Conservation (phyloP, 208 protist species). For the Phytomonas francai region DNA sequence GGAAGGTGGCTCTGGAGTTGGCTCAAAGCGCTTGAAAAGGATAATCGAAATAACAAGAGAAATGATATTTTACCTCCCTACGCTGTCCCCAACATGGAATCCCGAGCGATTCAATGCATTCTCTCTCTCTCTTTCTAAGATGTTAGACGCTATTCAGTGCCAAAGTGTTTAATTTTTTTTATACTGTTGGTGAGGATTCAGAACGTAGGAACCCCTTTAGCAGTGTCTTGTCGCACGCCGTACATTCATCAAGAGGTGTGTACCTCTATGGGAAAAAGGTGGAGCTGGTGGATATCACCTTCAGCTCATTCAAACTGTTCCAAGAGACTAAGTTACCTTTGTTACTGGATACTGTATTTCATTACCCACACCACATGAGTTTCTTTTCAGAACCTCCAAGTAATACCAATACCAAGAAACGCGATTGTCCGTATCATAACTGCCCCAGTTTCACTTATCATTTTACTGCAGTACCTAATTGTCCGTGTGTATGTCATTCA, state of each 20-base stretch:
- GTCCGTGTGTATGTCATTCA: neutral
- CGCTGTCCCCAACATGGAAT: neutral
- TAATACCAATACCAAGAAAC: neutral
- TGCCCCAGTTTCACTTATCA: neutral
- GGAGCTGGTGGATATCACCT: neutral
- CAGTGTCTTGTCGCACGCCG: neutral
- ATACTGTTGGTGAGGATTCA: neutral
- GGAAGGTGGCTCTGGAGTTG: slow-evolving; percentile 16
- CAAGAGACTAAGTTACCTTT: neutral
- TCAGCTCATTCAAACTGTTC: neutral
- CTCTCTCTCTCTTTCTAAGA: neutral
- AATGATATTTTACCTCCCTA: neutral
- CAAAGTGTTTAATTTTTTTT: neutral
- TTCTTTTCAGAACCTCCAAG: neutral
- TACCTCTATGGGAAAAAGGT: neutral
- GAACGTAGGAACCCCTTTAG: neutral
- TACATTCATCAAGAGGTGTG: neutral
- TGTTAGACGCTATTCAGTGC: neutral
- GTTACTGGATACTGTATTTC: neutral
- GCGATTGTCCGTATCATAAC: neutral
- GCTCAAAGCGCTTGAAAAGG: neutral
- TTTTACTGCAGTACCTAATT: neutral
- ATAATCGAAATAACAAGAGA: neutral
- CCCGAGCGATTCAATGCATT: neutral
- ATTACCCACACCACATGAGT: neutral